Percentiles rank a stretch among this genome's conserved stretches.
phyloP scores from a whole-genome alignment of 768 basidiomycete genomes.

The Pleurotus citrinopileatus region DNA sequence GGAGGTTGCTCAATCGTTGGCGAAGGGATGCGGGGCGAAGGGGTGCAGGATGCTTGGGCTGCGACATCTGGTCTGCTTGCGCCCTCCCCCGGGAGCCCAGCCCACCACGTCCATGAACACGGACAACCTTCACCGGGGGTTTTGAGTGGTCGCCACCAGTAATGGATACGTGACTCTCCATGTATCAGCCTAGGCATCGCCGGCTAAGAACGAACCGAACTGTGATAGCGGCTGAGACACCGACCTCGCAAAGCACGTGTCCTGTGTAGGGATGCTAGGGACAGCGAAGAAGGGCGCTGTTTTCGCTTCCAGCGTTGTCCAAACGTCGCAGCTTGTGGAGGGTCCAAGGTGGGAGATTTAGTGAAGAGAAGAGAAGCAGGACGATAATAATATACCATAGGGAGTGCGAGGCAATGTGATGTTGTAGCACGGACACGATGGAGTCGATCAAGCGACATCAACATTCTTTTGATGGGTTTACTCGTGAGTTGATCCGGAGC shows the following conservation, averaged over 20 bases:
- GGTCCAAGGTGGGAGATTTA: neutral
- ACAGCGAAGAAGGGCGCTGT: too few species aligned
- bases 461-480: neutral
- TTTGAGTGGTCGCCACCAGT: neutral
- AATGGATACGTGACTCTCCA: neutral
- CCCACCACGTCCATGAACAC: neutral
- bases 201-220: too few species aligned
- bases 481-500: neutral
- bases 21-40: neutral
- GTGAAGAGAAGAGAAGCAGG: neutral
- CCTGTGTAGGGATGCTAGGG: too few species aligned
- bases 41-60: neutral
- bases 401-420: neutral
- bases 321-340: neutral
- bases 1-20: neutral
- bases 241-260: too few species aligned
- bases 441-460: neutral
- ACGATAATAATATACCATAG: neutral
- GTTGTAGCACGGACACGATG: neutral
- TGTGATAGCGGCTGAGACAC: too few species aligned
- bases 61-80: neutral
- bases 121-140: neutral
- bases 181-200: too few species aligned
- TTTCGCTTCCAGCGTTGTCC: too few species aligned
- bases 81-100: neutral